phyloP scores from a whole-genome alignment of 352 stramenopile species.

The Phytopythium litorale region DNA sequence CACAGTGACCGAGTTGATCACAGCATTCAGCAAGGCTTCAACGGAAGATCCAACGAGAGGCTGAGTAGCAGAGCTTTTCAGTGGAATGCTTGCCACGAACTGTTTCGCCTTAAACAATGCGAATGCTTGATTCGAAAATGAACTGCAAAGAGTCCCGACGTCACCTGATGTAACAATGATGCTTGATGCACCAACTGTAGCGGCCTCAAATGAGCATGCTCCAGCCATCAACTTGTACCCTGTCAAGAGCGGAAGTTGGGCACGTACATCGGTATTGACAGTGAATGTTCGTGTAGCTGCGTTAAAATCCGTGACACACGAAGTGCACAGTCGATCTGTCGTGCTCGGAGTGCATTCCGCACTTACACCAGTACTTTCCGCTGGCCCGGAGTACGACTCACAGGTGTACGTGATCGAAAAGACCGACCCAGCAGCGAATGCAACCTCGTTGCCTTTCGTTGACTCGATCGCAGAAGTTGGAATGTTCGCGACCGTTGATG shows the following conservation, averaged over 20 bases:
- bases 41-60: constrained; percentile 36
- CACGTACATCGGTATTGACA: constrained; percentile 16
- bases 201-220: constrained; percentile 56
- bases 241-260: constrained; percentile 12
- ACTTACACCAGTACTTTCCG: constrained; percentile 48
- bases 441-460: constrained; percentile 40
- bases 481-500: constrained; percentile 17
- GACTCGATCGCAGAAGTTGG: constrained; percentile 33
- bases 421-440: constrained; percentile 26
- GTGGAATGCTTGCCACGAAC: constrained; percentile 24
- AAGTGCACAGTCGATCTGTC: constrained; percentile 33
- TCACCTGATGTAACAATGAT: constrained; percentile 39
- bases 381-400: constrained; percentile 84
- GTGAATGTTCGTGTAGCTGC: constrained; percentile 40
- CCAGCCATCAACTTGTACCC: constrained; percentile 42
- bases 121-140: constrained; percentile 29
- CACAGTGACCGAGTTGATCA: constrained; percentile 55
- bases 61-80: constrained; percentile 36
- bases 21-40: constrained; percentile 38
- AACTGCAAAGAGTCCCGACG: constrained; percentile 48
- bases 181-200: constrained; percentile 16
- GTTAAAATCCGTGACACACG: constrained; percentile 63
- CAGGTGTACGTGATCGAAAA: constrained; percentile 71
- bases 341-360: constrained; percentile 36
- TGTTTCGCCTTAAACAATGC: constrained; percentile 61